Percentiles rank a stretch among this genome's conserved stretches.
Evolutionary conservation across 768 basidiomycete genomes (phyloP).

Genomic region (Chalciporus piperatus): DNA sequence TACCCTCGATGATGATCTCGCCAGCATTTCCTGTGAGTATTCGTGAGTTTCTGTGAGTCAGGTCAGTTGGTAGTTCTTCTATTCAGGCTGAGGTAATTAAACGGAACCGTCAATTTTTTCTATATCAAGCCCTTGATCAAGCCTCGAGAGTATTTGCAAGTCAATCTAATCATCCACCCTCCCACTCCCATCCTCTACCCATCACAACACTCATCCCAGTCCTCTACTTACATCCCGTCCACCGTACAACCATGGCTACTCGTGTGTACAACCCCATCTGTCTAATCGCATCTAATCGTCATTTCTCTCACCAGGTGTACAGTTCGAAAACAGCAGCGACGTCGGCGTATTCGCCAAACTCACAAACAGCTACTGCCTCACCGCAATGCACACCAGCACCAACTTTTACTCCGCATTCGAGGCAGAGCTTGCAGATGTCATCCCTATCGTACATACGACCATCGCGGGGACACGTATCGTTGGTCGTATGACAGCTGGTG

Average conservation of each 20-base stretch:
- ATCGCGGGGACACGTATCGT: constrained; percentile 94
- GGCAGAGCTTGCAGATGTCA: constrained; percentile 86
- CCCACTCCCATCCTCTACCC: too few species aligned
- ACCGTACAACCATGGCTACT: constrained; percentile 55
- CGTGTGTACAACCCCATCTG: constrained; percentile 41
- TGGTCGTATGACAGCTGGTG: constrained; percentile 89
- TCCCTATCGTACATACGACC: constrained; percentile 94
- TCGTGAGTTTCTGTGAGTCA: too few species aligned
- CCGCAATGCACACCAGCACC: constrained; percentile 88
- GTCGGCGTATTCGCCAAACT: constrained; percentile 97
- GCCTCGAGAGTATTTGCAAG: too few species aligned
- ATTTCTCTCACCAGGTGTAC: constrained; percentile 56
- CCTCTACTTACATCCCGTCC: not conserved
- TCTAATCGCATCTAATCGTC: not conserved
- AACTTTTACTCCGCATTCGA: constrained; percentile 99
- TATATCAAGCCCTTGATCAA: too few species aligned
- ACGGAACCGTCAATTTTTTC: too few species aligned
- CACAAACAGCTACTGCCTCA: constrained; percentile 97
- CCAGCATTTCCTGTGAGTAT: too few species aligned
- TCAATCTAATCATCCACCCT: too few species aligned
- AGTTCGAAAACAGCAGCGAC: constrained; percentile 93
- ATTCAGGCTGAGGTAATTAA: too few species aligned
- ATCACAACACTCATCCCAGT: not conserved
- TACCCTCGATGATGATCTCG: too few species aligned
- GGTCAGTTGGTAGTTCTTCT: too few species aligned